A percentile compares a stretch with the other conserved stretches of the same genome.
Evolutionary conservation across 371 early-diverging fungal genomes (phyloP).

Genomic region (Lichtheimia corymbifera): DNA sequence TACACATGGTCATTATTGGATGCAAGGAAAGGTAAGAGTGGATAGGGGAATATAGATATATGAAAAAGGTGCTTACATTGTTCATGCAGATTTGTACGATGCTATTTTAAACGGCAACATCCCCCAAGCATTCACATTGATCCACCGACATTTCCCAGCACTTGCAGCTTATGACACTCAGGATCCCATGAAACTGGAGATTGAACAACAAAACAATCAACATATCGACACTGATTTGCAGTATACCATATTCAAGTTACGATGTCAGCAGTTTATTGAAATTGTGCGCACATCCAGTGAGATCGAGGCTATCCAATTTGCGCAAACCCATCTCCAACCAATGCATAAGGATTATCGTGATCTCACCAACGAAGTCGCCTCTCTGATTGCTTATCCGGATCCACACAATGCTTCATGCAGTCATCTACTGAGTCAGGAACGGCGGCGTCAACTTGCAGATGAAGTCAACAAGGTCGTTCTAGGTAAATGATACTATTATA

Average conservation of each 20-base stretch:
- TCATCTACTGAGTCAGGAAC: slow-evolving; percentile 36
- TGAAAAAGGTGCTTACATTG: not conserved
- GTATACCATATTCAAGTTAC: slow-evolving; percentile 27
- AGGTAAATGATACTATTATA: slow-evolving; percentile 13
- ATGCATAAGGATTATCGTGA: slow-evolving; percentile 22
- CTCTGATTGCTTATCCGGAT: slow-evolving; percentile 41
- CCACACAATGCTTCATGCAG: slow-evolving; percentile 32
- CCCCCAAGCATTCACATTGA: slow-evolving; percentile 31
- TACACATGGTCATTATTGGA: slow-evolving; percentile 34
- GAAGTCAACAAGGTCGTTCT: slow-evolving; percentile 33
- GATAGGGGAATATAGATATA: not conserved
- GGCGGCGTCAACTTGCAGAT: slow-evolving; percentile 32
- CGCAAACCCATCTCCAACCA: slow-evolving; percentile 36
- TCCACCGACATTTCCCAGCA: slow-evolving; percentile 31
- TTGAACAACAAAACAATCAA: not conserved
- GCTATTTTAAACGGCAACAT: slow-evolving; percentile 36
- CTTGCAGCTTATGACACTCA: slow-evolving; percentile 20
- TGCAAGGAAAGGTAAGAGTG: slow-evolving; percentile 37
- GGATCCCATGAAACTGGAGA: slow-evolving; percentile 1
- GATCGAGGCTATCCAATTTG: slow-evolving; percentile 34
- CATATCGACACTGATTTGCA: slow-evolving; percentile 1
- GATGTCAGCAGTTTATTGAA: slow-evolving; percentile 45
- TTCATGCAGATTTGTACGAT: slow-evolving; percentile 24
- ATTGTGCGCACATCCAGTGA: slow-evolving; percentile 25
- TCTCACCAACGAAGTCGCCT: slow-evolving; percentile 34